These are phyloP conservation scores for Penicillium lagena DNA, from an alignment of 495 filamentous ascomycete genomes.

Conservation along the genomic window DNA sequence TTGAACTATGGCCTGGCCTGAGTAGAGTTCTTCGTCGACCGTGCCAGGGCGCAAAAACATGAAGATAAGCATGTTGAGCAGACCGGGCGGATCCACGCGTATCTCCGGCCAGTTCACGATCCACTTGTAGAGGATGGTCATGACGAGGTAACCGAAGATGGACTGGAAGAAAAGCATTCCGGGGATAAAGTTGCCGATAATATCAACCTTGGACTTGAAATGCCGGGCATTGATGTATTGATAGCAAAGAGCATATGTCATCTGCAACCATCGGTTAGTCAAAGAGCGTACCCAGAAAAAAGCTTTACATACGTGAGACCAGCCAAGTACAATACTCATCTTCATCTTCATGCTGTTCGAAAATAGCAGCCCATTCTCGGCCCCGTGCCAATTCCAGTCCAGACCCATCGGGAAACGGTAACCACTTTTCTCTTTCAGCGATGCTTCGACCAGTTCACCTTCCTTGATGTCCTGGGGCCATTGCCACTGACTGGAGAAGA, in stretches of 20 bases:
- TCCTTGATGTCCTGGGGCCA: constrained; percentile 64
- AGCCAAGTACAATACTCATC: constrained; percentile 91
- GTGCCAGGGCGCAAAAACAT: constrained; percentile 92
- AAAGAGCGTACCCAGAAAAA: background rate
- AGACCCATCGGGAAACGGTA: constrained; percentile 94
- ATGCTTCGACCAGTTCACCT: constrained; percentile 54
- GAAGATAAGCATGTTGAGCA: constrained; percentile 99
- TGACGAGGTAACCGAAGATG: constrained; percentile 94
- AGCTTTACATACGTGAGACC: constrained; percentile 59
- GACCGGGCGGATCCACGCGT: constrained; percentile 63
- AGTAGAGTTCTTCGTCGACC: constrained; percentile 68
- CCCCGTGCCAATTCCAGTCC: constrained; percentile 95
- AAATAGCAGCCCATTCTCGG: constrained; percentile 91
- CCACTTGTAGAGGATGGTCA: constrained; percentile 97
- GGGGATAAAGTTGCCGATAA: constrained; percentile 94
- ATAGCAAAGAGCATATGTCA: constrained; percentile 95
- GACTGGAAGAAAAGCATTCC: constrained; percentile 99
- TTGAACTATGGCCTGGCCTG: constrained; percentile 70
- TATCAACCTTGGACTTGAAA: constrained; percentile 89
- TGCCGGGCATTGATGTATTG: constrained; percentile 89
- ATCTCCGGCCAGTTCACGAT: constrained; percentile 74
- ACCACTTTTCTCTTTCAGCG: constrained; percentile 57
- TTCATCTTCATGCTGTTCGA: constrained; percentile 99
- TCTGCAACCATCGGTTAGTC: constrained; percentile 35
- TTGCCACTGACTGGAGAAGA: constrained; percentile 85